phyloP scores from a whole-genome alignment of 1,139 yeast genomes.

The Protomyces arabidopsidicola region DNA sequence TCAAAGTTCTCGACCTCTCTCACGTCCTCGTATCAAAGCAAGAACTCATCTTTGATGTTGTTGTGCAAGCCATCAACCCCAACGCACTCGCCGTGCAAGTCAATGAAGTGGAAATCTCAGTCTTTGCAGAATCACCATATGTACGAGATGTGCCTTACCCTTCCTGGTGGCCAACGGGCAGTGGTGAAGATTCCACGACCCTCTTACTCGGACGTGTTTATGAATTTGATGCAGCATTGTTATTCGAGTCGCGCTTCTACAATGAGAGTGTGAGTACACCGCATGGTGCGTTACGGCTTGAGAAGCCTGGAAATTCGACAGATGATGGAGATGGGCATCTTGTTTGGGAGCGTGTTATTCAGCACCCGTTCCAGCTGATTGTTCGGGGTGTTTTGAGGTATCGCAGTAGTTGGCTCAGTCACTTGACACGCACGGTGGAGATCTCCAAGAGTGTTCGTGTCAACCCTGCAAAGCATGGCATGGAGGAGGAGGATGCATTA shows the following conservation, averaged over 20 bases:
- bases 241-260: conserved; percentile 73
- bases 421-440: conserved; percentile 16
- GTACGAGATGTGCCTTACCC: conserved; percentile 35
- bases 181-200: conserved; percentile 45
- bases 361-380: conserved; percentile 80
- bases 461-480: conserved; percentile 5
- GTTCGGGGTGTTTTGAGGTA: conserved; percentile 79
- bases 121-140: conserved; percentile 77
- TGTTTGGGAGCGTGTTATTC: conserved; percentile 72
- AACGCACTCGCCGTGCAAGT: conserved; percentile 70
- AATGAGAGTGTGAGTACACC: conserved; percentile 40
- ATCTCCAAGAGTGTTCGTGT: conserved; percentile 10
- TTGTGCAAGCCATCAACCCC: conserved; percentile 78
- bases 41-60: conserved; percentile 74
- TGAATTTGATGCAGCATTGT: conserved; percentile 64
- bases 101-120: conserved; percentile 66
- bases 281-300: conserved; percentile 63
- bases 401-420: conserved; percentile 4
- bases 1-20: conserved; percentile 55
- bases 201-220: conserved; percentile 69
- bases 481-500: background rate
- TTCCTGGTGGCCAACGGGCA: background rate
- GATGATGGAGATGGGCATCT: conserved; percentile 40
- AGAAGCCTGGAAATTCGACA: conserved; percentile 71
- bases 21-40: conserved; percentile 78